Evolutionary conservation across 75 land plant species (phyloP), one percentile per base, ranked within the genome.

Genomic region (Isoetes taiwanensis): DNA sequence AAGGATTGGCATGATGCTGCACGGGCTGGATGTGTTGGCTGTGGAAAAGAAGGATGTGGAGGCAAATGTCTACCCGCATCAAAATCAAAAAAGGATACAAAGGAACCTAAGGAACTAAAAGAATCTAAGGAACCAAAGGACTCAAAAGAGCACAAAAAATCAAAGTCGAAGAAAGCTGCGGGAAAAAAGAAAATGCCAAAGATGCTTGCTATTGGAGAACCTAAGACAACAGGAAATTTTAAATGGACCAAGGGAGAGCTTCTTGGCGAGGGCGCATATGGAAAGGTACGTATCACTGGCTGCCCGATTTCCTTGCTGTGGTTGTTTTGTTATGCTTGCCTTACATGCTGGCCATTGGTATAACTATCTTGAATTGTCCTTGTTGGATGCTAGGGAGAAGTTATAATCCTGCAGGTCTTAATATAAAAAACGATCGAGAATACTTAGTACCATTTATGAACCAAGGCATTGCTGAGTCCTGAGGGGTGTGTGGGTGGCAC

Each of bases 181-280:
- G n/a, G 25, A 14, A 52, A 1, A 21, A 2, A 2, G 25, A 23
- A 6, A 21, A 2, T 14, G 25, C 27, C 12, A 27, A 59, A 59
- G 26, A 17, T 52, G 59, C 27, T 54, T 34, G 31, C 30, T 24
- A 52, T 23, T 39, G 32, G 6, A 32, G 0, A 54, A 32, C 34
- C 24, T 6, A 61, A 46, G 24, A 64, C 39, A 11, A 38, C 41
- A 21, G 42, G 29, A 14, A 64, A 19, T 9, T 54, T 64, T 52
- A 42, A 54, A 23, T 64, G 69, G 69, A 65, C 71, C 2, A 32
- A 48, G 58, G 69, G 69, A 64, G 69, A 65, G 52, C 53, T 71
- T 58, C 69, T 65, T 71, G 69, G 69, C 28, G 73, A 71, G 32
- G 69, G 73, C 65, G 73, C 73, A 35, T 65, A 64, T 52, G 73